phyloP scores from a whole-genome alignment of 2,329 filamentous ascomycete species.

The Neofusicoccum parvum region DNA sequence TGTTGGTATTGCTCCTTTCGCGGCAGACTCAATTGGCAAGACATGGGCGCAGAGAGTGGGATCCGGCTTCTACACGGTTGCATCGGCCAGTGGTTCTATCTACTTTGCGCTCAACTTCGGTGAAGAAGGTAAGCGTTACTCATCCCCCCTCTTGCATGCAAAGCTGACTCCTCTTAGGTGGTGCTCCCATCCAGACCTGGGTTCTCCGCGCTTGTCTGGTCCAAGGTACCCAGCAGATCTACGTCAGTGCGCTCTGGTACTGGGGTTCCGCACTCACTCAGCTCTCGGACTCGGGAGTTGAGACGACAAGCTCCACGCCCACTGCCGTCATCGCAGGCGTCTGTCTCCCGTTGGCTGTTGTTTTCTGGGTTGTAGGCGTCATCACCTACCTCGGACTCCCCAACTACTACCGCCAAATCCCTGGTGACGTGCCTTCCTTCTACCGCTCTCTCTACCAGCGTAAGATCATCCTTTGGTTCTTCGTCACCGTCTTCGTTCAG shows the following conservation, averaged over 20 bases:
- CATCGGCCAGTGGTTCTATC: constrained; percentile 64
- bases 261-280: constrained; percentile 62
- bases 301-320: constrained; percentile 40
- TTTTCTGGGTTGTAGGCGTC: constrained; percentile 60
- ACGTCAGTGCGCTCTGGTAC: constrained; percentile 66
- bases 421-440: constrained; percentile 66
- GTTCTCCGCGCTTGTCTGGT: constrained; percentile 68
- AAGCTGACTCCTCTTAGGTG: constrained; percentile 30
- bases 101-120: constrained; percentile 71
- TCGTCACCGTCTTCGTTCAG: constrained; percentile 64
- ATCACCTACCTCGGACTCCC: constrained; percentile 64
- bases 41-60: constrained; percentile 52
- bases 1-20: constrained; percentile 35
- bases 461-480: constrained; percentile 69
- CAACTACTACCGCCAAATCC: constrained; percentile 66
- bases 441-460: constrained; percentile 63
- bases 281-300: constrained; percentile 48
- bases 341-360: constrained; percentile 53
- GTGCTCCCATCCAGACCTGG: constrained; percentile 65
- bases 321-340: constrained; percentile 51
- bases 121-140: constrained; percentile 51
- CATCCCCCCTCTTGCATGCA: too few species aligned
- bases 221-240: constrained; percentile 68
- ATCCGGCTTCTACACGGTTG: constrained; percentile 63
- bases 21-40: constrained; percentile 37